A percentile compares a stretch with the other conserved stretches of the same genome.
Evolutionary conservation across 108 stramenopile genomes (phyloP).

Genomic region (Pseudonitzschia pungens): DNA sequence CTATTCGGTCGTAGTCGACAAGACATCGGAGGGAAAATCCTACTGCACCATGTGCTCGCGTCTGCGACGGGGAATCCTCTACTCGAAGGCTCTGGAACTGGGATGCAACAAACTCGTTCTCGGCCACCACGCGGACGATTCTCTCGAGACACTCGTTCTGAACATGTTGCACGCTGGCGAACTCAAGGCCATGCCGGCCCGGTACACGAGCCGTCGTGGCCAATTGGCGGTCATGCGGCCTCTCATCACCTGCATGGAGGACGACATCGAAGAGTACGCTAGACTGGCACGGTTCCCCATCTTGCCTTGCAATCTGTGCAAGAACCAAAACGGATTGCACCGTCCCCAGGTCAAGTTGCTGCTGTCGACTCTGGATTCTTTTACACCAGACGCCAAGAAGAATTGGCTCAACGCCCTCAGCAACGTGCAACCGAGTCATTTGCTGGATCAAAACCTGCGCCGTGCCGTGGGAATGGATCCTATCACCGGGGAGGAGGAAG

Average conservation of each 20-base stretch:
- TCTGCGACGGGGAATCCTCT: slow-evolving; percentile 45
- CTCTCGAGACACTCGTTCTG: slow-evolving; percentile 51
- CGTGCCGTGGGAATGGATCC: slow-evolving; percentile 47
- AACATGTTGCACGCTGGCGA: slow-evolving; percentile 50
- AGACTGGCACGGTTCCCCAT: slow-evolving; percentile 39
- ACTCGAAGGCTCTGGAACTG: slow-evolving; percentile 34
- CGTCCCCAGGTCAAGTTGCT: slow-evolving; percentile 47
- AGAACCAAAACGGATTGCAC: slow-evolving; percentile 48
- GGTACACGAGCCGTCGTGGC: slow-evolving; percentile 40
- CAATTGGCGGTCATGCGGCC: slow-evolving; percentile 45
- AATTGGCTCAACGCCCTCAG: slow-evolving; percentile 43
- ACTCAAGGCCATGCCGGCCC: slow-evolving; percentile 52
- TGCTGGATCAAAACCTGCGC: slow-evolving; percentile 43
- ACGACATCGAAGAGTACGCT: slow-evolving; percentile 43
- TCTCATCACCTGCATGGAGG: slow-evolving; percentile 42
- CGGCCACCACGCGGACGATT: slow-evolving; percentile 56
- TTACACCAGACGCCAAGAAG: slow-evolving; percentile 44
- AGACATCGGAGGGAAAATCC: slow-evolving; percentile 40
- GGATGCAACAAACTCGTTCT: slow-evolving; percentile 44
- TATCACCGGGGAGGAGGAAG: slow-evolving; percentile 42
- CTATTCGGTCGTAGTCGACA: slow-evolving; percentile 49
- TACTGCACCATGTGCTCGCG: slow-evolving; percentile 44
- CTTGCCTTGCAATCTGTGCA: slow-evolving; percentile 54
- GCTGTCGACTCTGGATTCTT: slow-evolving; percentile 24
- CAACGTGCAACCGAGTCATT: slow-evolving; percentile 44